Evolutionary conservation across 140 eudicot genomes (phyloP).

Genomic region (Senecio squalidus): DNA sequence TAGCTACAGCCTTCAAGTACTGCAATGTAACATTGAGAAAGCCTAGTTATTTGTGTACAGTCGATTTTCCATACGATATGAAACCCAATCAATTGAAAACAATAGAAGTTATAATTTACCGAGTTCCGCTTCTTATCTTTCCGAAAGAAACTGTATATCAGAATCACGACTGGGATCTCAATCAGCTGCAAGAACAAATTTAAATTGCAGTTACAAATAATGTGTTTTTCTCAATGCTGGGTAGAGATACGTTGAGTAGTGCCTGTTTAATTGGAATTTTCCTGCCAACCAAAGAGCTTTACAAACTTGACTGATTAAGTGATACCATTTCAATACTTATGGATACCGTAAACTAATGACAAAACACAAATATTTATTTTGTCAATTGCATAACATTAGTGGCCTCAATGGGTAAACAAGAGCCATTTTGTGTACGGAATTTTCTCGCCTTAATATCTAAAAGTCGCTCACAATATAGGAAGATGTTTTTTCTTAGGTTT

Average conservation of each 20-base stretch:
- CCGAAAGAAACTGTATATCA: conserved; percentile 49
- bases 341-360: background rate
- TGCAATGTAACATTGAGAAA: conserved; percentile 25
- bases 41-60: background rate
- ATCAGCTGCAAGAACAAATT: conserved; percentile 41
- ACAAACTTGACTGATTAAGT: background rate
- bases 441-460: conserved; percentile 1
- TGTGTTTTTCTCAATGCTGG: background rate
- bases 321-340: background rate
- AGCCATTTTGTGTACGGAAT: background rate
- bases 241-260: background rate
- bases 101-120: conserved; percentile 30
- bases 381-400: background rate
- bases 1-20: conserved; percentile 80
- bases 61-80: background rate
- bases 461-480: background rate
- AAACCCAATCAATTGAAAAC: background rate
- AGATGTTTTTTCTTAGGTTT: background rate
- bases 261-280: background rate
- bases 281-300: conserved; percentile 1
- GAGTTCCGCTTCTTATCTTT: conserved; percentile 42
- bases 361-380: background rate
- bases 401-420: conserved; percentile 2
- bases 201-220: background rate
- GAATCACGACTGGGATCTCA: conserved; percentile 54